Base-by-base conservation (phyloP, 2,329 filamentous ascomycete species). In the Microdochium bolleyi region DNA sequence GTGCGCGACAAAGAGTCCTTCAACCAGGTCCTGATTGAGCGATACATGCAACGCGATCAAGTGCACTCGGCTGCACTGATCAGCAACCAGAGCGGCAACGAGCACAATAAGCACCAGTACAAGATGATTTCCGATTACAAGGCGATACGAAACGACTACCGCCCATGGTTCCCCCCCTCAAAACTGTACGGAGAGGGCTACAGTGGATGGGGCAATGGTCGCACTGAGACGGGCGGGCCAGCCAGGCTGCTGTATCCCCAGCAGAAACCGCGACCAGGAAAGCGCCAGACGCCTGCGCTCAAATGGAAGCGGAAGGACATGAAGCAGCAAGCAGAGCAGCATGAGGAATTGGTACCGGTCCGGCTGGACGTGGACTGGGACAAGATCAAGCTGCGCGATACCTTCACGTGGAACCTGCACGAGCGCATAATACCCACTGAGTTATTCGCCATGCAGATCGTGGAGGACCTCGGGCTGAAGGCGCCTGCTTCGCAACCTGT, bases 361-460 rank as follows among this genome's bases (percentile, higher is more conserved):
- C 83, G 94, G 49, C 73, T 99, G 52, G 94, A 99, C 62, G 89
- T 97, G 50, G 94, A 99, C 64, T 88, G 89, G 80, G 92, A 97
- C 60, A 96, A 95, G 73, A 83, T 97, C 61, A 94, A 94, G 70
- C 78, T 99, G 55, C 88, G 94, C 67, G 94, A 99, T 69, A 97
- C 94, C 1, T 96, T 99, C 61, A 97, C 94, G 2, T 99, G 92
- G 92, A 99, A 99, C 68, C 78, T 97, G 34, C 89, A 96, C 71
- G 94, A 99, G 67, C 86, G 92, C 54, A 79, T 94, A 13, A 82
- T 95, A 2, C 79, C 83, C 22, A 82, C 86, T 21, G 87, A 95
- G 53, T 70, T 94, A 11, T 97, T 97, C 67, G 89, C 92, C 1
- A 84, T 89, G 54, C 91, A 94, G 66, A 77, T 99, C 21, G 83